phyloP scores from a whole-genome alignment of 2,329 filamentous ascomycete genomes.

The Apiospora pterosperma region DNA sequence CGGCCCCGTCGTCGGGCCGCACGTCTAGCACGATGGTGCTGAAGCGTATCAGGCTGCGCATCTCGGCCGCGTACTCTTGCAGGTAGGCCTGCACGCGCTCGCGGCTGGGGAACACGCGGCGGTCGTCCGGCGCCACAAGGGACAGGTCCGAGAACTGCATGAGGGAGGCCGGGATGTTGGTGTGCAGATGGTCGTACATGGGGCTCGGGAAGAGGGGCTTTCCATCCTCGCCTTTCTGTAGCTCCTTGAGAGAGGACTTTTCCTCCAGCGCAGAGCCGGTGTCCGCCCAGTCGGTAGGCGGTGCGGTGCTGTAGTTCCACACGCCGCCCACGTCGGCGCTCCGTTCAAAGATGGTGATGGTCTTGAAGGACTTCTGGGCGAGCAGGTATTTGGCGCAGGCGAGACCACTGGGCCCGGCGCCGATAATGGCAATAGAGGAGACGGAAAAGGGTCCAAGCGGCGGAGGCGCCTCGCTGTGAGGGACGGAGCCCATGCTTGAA shows the following conservation, averaged over 20 bases:
- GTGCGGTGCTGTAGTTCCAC: slow-evolving; percentile 71
- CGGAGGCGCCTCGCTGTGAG: background rate
- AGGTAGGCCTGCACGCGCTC: slow-evolving; percentile 72
- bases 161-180: slow-evolving; percentile 78
- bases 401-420: slow-evolving; percentile 77
- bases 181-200: slow-evolving; percentile 78
- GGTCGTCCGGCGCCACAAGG: slow-evolving; percentile 52
- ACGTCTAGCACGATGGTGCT: slow-evolving; percentile 63
- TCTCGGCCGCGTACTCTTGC: slow-evolving; percentile 63
- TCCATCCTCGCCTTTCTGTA: slow-evolving; percentile 54
- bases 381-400: slow-evolving; percentile 76
- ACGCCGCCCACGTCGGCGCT: slow-evolving; percentile 73
- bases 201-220: slow-evolving; percentile 72
- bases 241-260: slow-evolving; percentile 47
- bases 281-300: slow-evolving; percentile 23
- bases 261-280: slow-evolving; percentile 18
- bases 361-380: slow-evolving; percentile 64
- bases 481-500: slow-evolving; percentile 16
- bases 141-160: slow-evolving; percentile 76
- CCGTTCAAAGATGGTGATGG: slow-evolving; percentile 80
- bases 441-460: slow-evolving; percentile 40
- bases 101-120: slow-evolving; percentile 72
- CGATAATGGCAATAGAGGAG: slow-evolving; percentile 70
- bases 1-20: background rate
- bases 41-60: slow-evolving; percentile 67